A percentile compares a stretch with the other conserved stretches of the same genome.
Conservation (phyloP, 768 basidiomycete genomes). For the Termitomyces sp. region DNA sequence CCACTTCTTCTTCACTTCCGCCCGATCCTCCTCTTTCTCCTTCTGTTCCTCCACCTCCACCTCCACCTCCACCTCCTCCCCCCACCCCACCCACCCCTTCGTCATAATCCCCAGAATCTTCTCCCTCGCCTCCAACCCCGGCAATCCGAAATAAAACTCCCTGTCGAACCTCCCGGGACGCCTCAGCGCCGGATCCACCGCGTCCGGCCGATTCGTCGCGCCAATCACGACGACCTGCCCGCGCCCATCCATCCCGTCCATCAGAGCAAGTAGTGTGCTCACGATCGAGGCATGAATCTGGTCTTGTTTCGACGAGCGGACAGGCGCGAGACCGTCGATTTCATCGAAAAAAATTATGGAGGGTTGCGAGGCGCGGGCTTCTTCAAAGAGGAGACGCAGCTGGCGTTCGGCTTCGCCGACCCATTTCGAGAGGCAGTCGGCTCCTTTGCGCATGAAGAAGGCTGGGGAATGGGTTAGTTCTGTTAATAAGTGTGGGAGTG, state of each 20-base stretch:
- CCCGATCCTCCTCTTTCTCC: constrained; percentile 23
- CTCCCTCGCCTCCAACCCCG: constrained; percentile 78
- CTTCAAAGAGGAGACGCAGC: constrained; percentile 91
- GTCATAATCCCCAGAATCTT: constrained; percentile 92
- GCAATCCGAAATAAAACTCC: constrained; percentile 96
- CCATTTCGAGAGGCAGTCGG: constrained; percentile 98
- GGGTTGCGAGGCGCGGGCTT: constrained; percentile 88
- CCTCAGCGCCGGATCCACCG: constrained; percentile 94
- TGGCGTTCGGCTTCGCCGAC: constrained; percentile 98
- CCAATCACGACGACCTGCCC: constrained; percentile 98
- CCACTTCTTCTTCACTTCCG: constrained; percentile 21
- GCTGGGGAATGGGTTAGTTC: constrained; percentile 41
- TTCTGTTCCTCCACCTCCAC: constrained; percentile 14
- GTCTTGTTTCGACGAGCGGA: constrained; percentile 97
- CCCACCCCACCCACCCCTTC: constrained; percentile 83
- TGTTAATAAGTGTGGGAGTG: background rate
- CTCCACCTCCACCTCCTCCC: constrained; percentile 30
- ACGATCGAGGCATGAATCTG: constrained; percentile 99
- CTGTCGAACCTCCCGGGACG: constrained; percentile 95
- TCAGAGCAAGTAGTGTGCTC: constrained; percentile 89
- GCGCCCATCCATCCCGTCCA: constrained; percentile 99
- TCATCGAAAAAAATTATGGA: constrained; percentile 99
- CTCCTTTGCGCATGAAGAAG: constrained; percentile 99
- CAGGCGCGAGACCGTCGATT: constrained; percentile 97
- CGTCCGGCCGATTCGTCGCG: constrained; percentile 95